These are phyloP conservation scores for Raphanus hybrid DNA, from an alignment of 441 rosid genomes.

Conservation along the genomic window DNA sequence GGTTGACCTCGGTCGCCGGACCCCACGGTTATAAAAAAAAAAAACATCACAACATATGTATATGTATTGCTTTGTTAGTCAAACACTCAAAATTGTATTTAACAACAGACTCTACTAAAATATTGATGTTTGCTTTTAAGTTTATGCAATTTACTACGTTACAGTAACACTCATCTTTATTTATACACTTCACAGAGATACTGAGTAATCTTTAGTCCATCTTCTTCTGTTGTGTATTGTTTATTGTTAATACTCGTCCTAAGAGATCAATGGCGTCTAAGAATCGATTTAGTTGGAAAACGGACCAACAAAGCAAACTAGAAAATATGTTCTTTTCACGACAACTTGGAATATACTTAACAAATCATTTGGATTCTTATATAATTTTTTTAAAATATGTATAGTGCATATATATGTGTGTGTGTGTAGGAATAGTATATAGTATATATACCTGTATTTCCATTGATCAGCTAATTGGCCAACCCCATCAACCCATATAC, in stretches of 20 bases:
- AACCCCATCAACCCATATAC: background rate
- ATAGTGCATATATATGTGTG: background rate
- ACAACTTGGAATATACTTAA: conserved; percentile 15
- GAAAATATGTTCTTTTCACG: background rate
- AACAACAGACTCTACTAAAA: too few relatives aligned
- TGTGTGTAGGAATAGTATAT: background rate
- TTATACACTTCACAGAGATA: conserved; percentile 18
- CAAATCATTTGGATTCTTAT: background rate
- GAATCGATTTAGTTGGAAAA: conserved; percentile 38
- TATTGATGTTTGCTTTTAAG: too few relatives aligned
- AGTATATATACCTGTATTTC: background rate
- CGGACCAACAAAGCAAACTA: conserved; percentile 44
- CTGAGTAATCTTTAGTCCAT: conserved; percentile 7
- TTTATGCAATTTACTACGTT: too few relatives aligned
- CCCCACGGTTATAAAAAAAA: too few relatives aligned
- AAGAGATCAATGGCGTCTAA: conserved; percentile 39
- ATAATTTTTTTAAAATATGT: background rate
- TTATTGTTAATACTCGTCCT: conserved; percentile 6
- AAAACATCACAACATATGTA: too few relatives aligned
- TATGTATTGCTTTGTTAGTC: too few relatives aligned
- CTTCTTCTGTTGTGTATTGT: background rate
- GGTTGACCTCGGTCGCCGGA: too few relatives aligned
- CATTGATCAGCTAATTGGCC: background rate
- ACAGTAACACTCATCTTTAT: background rate
- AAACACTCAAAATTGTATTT: too few relatives aligned